Evolutionary conservation across 2,329 filamentous ascomycete species (phyloP).

Genomic region (Epichloe gansuensis): DNA sequence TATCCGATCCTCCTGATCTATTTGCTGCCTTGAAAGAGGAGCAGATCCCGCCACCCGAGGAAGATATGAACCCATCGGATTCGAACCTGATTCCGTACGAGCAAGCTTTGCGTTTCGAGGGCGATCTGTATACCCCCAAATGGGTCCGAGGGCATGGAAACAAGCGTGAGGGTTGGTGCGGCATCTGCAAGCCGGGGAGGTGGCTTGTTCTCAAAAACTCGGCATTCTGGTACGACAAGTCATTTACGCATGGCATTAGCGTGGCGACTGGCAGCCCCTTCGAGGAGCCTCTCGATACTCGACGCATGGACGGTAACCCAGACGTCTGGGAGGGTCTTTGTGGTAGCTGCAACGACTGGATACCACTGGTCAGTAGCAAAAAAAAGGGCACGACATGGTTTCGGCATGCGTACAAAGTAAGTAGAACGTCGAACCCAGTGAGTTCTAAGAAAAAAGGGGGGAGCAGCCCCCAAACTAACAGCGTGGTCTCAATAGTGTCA

Average conservation of each 20-base stretch:
- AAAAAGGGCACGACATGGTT: conserved; percentile 93
- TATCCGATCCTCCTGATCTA: conserved; percentile 64
- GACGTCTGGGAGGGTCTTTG: conserved; percentile 75
- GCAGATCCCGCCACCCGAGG: conserved; percentile 58
- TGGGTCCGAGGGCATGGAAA: conserved; percentile 81
- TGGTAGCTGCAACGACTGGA: conserved; percentile 68
- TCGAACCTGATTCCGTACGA: conserved; percentile 65
- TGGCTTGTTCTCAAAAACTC: conserved; percentile 87
- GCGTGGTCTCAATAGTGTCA: conserved; percentile 40
- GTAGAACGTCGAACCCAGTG: conserved; percentile 6
- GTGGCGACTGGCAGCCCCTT: conserved; percentile 69
- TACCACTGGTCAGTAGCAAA: conserved; percentile 70
- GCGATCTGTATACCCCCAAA: conserved; percentile 69
- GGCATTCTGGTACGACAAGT: conserved; percentile 89
- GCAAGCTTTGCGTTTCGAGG: conserved; percentile 65
- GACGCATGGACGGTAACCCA: conserved; percentile 66
- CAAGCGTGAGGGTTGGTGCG: conserved; percentile 82
- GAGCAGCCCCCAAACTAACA: neutral
- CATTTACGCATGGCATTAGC: conserved; percentile 77
- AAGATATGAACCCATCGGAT: conserved; percentile 70
- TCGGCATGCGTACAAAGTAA: conserved; percentile 74
- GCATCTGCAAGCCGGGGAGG: conserved; percentile 71
- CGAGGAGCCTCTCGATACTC: conserved; percentile 60
- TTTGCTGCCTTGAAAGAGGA: conserved; percentile 65
- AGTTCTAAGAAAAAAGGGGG: conserved; percentile 3